Percentiles rank a stretch among this genome's conserved stretches.
Conservation (phyloP, 306 rosid genomes). For the barrel medic (Medicago truncatula) region DNA sequence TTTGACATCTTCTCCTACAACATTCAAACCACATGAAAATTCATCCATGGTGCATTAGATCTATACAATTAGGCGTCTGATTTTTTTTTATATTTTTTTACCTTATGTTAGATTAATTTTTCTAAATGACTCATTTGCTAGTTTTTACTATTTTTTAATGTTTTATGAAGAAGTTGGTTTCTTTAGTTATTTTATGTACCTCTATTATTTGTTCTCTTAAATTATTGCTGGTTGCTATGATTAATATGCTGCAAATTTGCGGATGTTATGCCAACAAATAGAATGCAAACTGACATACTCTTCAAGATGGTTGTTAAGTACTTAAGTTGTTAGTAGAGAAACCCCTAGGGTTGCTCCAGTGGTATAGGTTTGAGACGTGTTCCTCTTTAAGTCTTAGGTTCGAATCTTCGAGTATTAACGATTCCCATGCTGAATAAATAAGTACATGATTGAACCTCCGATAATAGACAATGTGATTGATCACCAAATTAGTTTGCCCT, state of each 20-base stretch:
- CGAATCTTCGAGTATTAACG: too few relatives aligned
- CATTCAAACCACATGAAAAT: slow-evolving; percentile 52
- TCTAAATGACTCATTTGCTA: slow-evolving; percentile 45
- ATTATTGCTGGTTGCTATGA: slow-evolving; percentile 44
- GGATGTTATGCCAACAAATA: slow-evolving; percentile 39
- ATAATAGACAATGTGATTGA: too few relatives aligned
- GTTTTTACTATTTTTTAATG: slow-evolving; percentile 8
- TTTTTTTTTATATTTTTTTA: slow-evolving; percentile 5
- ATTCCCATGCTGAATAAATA: too few relatives aligned
- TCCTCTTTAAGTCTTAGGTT: too few relatives aligned
- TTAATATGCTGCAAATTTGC: slow-evolving; percentile 43
- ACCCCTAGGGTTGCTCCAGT: too few relatives aligned
- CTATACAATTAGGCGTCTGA: slow-evolving; percentile 41
- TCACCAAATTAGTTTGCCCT: too few relatives aligned
- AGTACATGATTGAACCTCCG: too few relatives aligned
- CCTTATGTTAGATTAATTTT: slow-evolving; percentile 39
- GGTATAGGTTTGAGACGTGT: too few relatives aligned
- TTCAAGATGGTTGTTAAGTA: slow-evolving; percentile 39
- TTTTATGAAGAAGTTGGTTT: slow-evolving; percentile 11
- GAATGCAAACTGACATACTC: slow-evolving; percentile 49
- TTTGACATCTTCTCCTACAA: slow-evolving; percentile 76
- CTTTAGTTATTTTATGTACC: neutral
- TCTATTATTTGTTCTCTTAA: slow-evolving; percentile 31
- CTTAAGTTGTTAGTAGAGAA: too few relatives aligned
- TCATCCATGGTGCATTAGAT: slow-evolving; percentile 55